Evolutionary conservation across 2,329 filamentous ascomycete genomes (phyloP).

Genomic region (Aquanectria penicillioides): DNA sequence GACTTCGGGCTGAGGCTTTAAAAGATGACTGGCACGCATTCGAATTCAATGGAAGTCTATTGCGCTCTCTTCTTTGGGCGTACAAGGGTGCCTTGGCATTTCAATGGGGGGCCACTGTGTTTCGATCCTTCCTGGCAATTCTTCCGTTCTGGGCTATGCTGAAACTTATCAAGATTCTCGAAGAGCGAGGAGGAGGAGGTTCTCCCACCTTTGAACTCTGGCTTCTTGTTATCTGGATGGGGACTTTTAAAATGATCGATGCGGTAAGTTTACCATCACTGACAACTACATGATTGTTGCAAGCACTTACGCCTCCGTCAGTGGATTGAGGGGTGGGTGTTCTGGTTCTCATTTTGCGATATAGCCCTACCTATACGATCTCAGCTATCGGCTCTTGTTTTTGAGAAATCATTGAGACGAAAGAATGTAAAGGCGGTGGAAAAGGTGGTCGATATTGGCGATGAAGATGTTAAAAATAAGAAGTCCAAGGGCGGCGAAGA

Average conservation of each 20-base stretch:
- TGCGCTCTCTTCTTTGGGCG: slow-evolving; percentile 67
- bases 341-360: slow-evolving; percentile 72
- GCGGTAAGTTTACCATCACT: slow-evolving; percentile 43
- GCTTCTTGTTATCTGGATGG: slow-evolving; percentile 75
- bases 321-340: slow-evolving; percentile 72
- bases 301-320: slow-evolving; percentile 32
- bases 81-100: slow-evolving; percentile 65
- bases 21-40: slow-evolving; percentile 60
- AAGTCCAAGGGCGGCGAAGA: slow-evolving; percentile 63
- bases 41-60: slow-evolving; percentile 62
- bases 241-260: slow-evolving; percentile 66
- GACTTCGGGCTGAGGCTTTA: slow-evolving; percentile 61
- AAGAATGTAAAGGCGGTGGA: slow-evolving; percentile 78
- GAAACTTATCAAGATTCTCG: slow-evolving; percentile 72
- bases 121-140: slow-evolving; percentile 69
- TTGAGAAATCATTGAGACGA: slow-evolving; percentile 78
- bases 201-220: slow-evolving; percentile 65
- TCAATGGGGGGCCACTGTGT: slow-evolving; percentile 68
- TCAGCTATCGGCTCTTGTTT: slow-evolving; percentile 77
- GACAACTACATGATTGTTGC: background rate
- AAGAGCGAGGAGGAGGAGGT: slow-evolving; percentile 59
- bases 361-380: slow-evolving; percentile 74
- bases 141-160: slow-evolving; percentile 76
- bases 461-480: slow-evolving; percentile 45
- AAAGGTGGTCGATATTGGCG: slow-evolving; percentile 53